Base-by-base conservation (phyloP, 1,284 basidiomycete species). In the Naganishia liquefaciens region DNA sequence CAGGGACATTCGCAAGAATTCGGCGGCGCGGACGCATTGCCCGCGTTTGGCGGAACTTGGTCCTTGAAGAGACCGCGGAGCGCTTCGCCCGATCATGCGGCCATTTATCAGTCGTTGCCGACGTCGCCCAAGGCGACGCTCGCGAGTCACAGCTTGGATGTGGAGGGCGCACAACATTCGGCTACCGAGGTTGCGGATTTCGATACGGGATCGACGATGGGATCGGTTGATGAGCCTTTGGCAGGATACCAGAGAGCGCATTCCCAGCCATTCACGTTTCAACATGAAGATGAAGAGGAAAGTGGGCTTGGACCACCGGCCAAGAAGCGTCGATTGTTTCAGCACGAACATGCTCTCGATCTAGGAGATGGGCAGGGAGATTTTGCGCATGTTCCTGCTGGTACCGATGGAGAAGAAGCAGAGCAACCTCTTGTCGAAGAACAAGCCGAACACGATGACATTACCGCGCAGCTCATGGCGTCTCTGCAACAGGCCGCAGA, bases 401-500 rank as follows among this genome's bases (percentile, higher is more conserved):
- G 46, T 25, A 21, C 25, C 21, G 21, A 47, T 19, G 19, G 15
- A 25, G 39, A 43, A 40, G 37, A 21, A 19, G 15, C 42, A 25
- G 53, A 54, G 25, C 28, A 17, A 23, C 39, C 5, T 25, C 11
- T 25, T 3, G 25, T 9, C 11, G 11, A 47, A 9, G 28, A 53
- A 0, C n/a, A 42, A 10, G 46, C 40, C 39, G 46, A 60, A 10
- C 37, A 39, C 4, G 57, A 60, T n/a, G 25, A 40, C 15, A 60
- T 60, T 15, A 60, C 57, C 6, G 57, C 57, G 3, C 57, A 60
- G 23, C 21, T 60, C 9, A 60, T 60, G 57, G 57, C 57, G 5
- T 60, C 57, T 33, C 30, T 60, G 23, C 57, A 60, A 23, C 57
- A 60, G 25, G 57, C 57, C 6, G 57, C 46, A 10, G 57, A 60